Percentiles rank a stretch among this genome's conserved stretches.
phyloP scores from a whole-genome alignment of 345 rosid species.

The Isatis tinctoria region DNA sequence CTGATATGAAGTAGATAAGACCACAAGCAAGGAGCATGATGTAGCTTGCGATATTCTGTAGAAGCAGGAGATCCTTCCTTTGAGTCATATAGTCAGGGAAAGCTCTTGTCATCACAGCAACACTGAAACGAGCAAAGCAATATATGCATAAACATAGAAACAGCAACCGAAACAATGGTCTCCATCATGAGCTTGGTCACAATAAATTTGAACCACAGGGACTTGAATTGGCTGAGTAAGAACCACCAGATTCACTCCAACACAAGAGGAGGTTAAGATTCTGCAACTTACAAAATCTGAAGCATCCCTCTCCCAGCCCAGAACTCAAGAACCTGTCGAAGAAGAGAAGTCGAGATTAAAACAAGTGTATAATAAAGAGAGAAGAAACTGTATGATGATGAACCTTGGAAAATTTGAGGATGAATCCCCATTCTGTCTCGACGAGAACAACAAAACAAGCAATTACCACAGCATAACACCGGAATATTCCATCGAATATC shows the following conservation, averaged over 20 bases:
- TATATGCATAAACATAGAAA: background rate
- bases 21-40: conserved; percentile 93
- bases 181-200: background rate
- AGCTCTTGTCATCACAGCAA: conserved; percentile 97
- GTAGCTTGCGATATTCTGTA: conserved; percentile 80
- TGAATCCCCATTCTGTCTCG: conserved; percentile 90
- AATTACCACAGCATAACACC: conserved; percentile 82
- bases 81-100: conserved; percentile 58
- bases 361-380: background rate
- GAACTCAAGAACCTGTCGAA: conserved; percentile 73
- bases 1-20: conserved; percentile 63
- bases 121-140: conserved; percentile 45
- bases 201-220: background rate
- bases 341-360: background rate
- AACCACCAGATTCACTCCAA: background rate
- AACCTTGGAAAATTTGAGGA: conserved; percentile 71
- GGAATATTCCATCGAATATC: conserved; percentile 89
- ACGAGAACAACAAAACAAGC: conserved; percentile 65
- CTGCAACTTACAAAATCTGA: conserved; percentile 84
- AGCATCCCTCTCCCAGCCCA: conserved; percentile 99
- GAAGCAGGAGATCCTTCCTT: conserved; percentile 54
- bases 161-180: background rate
- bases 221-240: background rate
- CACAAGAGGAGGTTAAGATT: background rate
- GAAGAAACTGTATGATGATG: background rate